Conservation (phyloP, 768 basidiomycete species). For the Lactifluus echinatus region DNA sequence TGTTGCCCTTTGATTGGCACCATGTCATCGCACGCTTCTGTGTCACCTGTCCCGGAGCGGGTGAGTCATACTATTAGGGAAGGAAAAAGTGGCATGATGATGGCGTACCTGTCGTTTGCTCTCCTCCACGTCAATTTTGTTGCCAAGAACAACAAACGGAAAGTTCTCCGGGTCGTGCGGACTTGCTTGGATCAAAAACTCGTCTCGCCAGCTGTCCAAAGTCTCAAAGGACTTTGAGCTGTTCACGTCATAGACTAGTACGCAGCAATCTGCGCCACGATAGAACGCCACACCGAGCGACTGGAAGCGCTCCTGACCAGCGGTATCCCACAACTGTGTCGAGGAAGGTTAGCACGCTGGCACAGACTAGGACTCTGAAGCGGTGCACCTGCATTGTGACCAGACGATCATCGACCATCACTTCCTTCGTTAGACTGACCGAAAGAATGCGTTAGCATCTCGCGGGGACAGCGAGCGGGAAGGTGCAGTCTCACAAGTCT, state of each 20-base stretch:
- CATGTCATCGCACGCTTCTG: conserved; percentile 99
- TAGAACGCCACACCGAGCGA: conserved; percentile 99
- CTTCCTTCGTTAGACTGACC: conserved; percentile 87
- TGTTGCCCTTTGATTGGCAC: conserved; percentile 99
- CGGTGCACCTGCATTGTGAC: conserved; percentile 93
- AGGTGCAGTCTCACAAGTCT: conserved; percentile 65
- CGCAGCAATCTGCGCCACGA: conserved; percentile 97
- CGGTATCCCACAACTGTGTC: conserved; percentile 99
- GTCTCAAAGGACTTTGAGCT: conserved; percentile 98
- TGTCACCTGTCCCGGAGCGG: conserved; percentile 54
- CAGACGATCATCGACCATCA: conserved; percentile 95
- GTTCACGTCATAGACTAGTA: conserved; percentile 98
- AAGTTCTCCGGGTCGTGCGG: conserved; percentile 99
- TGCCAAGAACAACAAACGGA: conserved; percentile 98
- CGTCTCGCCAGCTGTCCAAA: conserved; percentile 97
- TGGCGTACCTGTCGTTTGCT: conserved; percentile 83
- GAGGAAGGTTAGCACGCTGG: neutral
- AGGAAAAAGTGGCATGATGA: neutral
- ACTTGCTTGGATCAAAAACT: conserved; percentile 97
- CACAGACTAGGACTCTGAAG: neutral
- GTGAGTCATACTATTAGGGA: neutral
- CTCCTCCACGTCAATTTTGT: conserved; percentile 99
- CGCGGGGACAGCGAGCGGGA: conserved; percentile 19
- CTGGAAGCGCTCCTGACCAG: conserved; percentile 99
- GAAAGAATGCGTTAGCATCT: neutral